Base-by-base conservation (phyloP, 495 filamentous ascomycete genomes). In the Cairneyella variabilis region DNA sequence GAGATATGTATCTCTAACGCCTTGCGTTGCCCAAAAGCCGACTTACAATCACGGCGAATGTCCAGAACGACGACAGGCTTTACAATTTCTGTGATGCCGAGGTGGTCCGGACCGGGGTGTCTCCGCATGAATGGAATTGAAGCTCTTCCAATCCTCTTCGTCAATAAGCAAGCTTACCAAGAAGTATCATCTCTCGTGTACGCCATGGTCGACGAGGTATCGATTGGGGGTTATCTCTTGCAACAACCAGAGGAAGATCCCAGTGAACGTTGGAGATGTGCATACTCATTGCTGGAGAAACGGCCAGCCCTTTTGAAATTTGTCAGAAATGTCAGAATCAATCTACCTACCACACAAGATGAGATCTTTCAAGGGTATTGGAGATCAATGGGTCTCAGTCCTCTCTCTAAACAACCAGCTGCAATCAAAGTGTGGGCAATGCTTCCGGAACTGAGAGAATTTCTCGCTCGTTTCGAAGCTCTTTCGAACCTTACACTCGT, bases 141-240 rank as follows among this genome's bases (percentile, higher is more conserved):
- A 3, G 11, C 51, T 40, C 46, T 59, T 2, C 51, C 46, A 14
- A 20, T 59, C 1, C 20, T 59, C 0, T 59, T 59, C 27, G 57
- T 28, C 28, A 59, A 55, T 21, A 54, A 47, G 14, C 57, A 46
- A 39, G 43, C 43, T 10, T 20, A 56, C 22, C 23, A 26, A 7
- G 57, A 60, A 21, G 27, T 60, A 4, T 42, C 42, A 3, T 52
- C 34, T 28, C 52, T 60, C 20, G n/a, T 60, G 9, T 52, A 53
- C 44, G 48, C 47, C 8, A 48, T 42, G 39, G n/a, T 56, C 23
- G 40, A 55, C 21, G 4, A 21, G 8, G 28, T 60, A 6, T 30
- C 23, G 1, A 60, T 56, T 16, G 48, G 57, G 21, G 41, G 47
- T 2, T 59, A 59, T 26, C n/a, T 43, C 2, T 10, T 55, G 3